phyloP scores from a whole-genome alignment of 2,329 filamentous ascomycete genomes.

The Aspergillus sp. region DNA sequence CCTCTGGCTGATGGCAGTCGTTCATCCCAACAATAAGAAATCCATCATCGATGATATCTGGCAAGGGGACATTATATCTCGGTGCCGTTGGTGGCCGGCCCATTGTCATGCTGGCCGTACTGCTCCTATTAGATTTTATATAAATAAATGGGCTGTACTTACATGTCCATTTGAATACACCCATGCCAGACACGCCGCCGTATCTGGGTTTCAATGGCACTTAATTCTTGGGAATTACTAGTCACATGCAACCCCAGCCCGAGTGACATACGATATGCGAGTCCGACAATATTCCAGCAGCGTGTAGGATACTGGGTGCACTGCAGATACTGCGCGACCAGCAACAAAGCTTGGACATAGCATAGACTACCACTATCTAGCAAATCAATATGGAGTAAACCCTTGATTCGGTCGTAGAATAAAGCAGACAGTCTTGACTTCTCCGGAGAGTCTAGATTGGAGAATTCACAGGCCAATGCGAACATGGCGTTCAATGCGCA shows the following conservation, averaged over 20 bases:
- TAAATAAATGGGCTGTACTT: not conserved
- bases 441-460: not conserved
- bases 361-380: conserved; percentile 8
- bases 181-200: conserved; percentile 5
- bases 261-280: conserved; percentile 3
- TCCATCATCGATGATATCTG: not conserved
- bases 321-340: conserved; percentile 5
- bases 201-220: conserved; percentile 1
- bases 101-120: conserved; percentile 1
- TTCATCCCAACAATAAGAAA: not conserved
- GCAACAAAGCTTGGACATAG: conserved; percentile 5
- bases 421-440: conserved; percentile 1
- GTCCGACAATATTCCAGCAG: conserved; percentile 6
- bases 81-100: conserved; percentile 1
- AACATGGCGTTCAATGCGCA: conserved; percentile 6
- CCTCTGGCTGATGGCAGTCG: not conserved
- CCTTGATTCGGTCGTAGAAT: conserved; percentile 7
- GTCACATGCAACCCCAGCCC: conserved; percentile 3
- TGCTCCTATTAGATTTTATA: not conserved
- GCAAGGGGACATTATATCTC: not conserved
- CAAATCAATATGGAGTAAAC: conserved; percentile 5
- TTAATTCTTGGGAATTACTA: not conserved
- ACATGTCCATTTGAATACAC: conserved; percentile 8
- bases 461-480: conserved; percentile 2
- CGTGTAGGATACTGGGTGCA: conserved; percentile 1